A percentile compares a stretch with the other conserved stretches of the same genome.
Evolutionary conservation across 2,329 filamentous ascomycete species (phyloP).

Genomic region (Pyricularia grisea): DNA sequence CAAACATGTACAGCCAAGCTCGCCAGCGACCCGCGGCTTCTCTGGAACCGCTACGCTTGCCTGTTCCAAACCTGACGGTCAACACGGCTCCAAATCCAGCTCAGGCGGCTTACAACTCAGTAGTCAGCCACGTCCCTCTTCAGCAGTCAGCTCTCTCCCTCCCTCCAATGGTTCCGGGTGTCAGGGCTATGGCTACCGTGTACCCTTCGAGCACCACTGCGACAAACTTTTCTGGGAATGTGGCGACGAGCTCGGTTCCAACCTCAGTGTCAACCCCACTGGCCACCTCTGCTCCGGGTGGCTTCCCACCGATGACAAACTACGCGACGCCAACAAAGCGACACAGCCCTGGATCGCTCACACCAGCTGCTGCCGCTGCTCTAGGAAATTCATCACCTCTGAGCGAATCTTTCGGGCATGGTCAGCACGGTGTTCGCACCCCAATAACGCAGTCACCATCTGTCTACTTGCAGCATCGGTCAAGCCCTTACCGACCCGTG

Average conservation of each 20-base stretch:
- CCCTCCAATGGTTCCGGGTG: conserved; percentile 50
- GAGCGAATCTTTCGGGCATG: conserved; percentile 47
- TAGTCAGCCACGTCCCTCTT: not conserved
- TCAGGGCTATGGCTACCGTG: conserved; percentile 67
- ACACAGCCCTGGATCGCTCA: conserved; percentile 37
- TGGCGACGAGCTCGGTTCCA: conserved; percentile 20
- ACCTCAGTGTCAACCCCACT: conserved; percentile 7
- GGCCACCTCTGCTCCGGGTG: conserved; percentile 1
- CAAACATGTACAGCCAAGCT: conserved; percentile 4
- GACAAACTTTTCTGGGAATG: conserved; percentile 24
- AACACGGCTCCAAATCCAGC: conserved; percentile 34
- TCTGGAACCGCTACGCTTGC: conserved; percentile 40
- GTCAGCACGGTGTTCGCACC: conserved; percentile 37
- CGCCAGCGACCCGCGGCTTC: conserved; percentile 6
- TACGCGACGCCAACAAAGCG: conserved; percentile 45
- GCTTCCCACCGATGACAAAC: conserved; percentile 12
- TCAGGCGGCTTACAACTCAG: not conserved
- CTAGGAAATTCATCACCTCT: conserved; percentile 40
- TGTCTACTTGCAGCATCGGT: conserved; percentile 76
- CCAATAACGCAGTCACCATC: conserved; percentile 76
- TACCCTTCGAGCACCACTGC: conserved; percentile 47
- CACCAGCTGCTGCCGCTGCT: conserved; percentile 24
- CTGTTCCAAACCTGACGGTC: conserved; percentile 62
- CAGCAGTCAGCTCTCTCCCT: conserved; percentile 41
- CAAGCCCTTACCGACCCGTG: conserved; percentile 87